Conservation (phyloP, 345 rosid species). For the Conringia planisiliqua region DNA sequence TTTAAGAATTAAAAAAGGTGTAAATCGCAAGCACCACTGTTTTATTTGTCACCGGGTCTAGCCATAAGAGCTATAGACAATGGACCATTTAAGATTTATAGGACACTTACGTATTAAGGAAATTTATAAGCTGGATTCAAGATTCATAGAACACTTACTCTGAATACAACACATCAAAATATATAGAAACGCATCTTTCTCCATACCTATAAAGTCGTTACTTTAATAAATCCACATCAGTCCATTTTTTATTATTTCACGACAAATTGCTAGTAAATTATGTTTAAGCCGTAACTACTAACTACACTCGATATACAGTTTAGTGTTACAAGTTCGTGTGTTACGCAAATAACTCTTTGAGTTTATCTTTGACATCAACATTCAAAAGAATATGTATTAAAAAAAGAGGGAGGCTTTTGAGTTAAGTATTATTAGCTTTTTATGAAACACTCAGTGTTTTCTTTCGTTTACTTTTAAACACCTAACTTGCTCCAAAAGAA, state of each 20-base stretch:
- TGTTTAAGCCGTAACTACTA: not conserved
- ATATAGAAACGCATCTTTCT: not conserved
- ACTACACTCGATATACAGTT: not conserved
- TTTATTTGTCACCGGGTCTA: not conserved
- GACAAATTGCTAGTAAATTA: not conserved
- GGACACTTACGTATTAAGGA: slow-evolving; percentile 2
- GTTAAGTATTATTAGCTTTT: slow-evolving; percentile 7
- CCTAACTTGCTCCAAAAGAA: slow-evolving; percentile 27
- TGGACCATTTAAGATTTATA: not conserved
- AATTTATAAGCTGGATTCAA: slow-evolving; percentile 3
- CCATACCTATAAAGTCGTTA: slow-evolving; percentile 11
- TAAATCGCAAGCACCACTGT: not conserved
- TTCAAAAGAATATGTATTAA: not conserved
- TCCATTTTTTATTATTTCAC: not conserved
- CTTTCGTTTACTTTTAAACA: not conserved
- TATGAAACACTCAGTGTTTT: slow-evolving; percentile 5
- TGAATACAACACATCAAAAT: not conserved
- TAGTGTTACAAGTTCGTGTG: not conserved
- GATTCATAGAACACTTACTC: slow-evolving; percentile 18
- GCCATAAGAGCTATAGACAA: slow-evolving; percentile 26
- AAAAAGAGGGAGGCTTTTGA: not conserved
- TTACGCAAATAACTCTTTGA: not conserved
- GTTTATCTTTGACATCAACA: not conserved
- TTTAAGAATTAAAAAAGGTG: not conserved
- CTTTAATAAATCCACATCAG: not conserved